Evolutionary conservation across 768 basidiomycete genomes (phyloP).

Genomic region (Suillus alpinus): DNA sequence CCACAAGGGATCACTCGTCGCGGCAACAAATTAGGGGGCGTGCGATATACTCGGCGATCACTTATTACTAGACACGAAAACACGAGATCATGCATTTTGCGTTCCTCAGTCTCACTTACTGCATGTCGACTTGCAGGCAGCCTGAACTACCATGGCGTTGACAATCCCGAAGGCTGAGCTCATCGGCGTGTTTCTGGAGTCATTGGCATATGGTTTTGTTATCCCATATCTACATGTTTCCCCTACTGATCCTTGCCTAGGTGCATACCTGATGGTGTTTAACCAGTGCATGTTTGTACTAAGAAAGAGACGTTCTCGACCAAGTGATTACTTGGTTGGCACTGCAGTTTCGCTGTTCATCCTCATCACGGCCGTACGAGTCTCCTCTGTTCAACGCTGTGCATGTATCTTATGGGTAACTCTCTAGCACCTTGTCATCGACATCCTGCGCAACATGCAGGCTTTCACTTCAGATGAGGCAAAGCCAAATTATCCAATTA

Average conservation of each 20-base stretch:
- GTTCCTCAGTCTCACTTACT: not conserved
- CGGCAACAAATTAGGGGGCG: not conserved
- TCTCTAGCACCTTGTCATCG: slow-evolving; percentile 23
- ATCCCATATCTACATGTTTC: not conserved
- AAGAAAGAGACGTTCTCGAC: slow-evolving; percentile 9
- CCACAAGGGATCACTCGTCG: not conserved
- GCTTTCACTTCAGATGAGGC: slow-evolving; percentile 19
- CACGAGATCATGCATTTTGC: not conserved
- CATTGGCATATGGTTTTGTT: slow-evolving; percentile 9
- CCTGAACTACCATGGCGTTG: slow-evolving; percentile 4
- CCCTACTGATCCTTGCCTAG: not conserved
- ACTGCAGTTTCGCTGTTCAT: slow-evolving; percentile 13
- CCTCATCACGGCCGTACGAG: slow-evolving; percentile 11
- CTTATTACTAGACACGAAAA: not conserved
- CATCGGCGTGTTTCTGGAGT: slow-evolving; percentile 10
- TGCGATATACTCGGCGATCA: not conserved
- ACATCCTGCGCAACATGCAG: slow-evolving; percentile 20
- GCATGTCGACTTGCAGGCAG: slow-evolving; percentile 1
- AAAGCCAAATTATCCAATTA: slow-evolving; percentile 13
- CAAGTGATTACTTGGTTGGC: slow-evolving; percentile 11
- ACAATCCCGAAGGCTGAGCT: slow-evolving; percentile 9
- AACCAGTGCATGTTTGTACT: slow-evolving; percentile 8
- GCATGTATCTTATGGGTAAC: not conserved
- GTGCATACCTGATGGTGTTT: slow-evolving; percentile 12
- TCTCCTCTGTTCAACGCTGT: not conserved